These are phyloP conservation scores for Exophiala sp. DNA, from an alignment of 2,329 filamentous ascomycete genomes.

Conservation along the genomic window DNA sequence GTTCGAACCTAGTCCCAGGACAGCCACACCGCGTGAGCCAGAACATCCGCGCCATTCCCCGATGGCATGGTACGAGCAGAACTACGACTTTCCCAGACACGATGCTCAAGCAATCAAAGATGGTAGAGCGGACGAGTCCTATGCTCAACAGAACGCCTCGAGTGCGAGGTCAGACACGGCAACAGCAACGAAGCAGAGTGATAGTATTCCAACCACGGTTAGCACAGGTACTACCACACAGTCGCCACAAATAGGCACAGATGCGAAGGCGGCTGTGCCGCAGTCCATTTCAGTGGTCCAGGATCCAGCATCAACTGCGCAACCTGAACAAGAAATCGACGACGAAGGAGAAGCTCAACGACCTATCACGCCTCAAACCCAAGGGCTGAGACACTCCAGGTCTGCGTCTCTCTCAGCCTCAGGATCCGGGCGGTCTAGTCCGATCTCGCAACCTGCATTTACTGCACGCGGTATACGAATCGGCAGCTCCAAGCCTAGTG, in stretches of 20 bases:
- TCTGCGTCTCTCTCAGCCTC: not conserved
- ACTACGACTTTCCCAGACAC: not conserved
- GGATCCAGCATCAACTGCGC: no score
- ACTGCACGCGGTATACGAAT: constrained; percentile 24
- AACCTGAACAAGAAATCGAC: not conserved
- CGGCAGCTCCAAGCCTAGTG: constrained; percentile 24
- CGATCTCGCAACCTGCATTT: constrained; percentile 13
- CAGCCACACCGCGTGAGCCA: not conserved
- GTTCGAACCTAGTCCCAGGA: not conserved
- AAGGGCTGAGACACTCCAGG: no score
- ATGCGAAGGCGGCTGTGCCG: no score
- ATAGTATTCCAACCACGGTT: not conserved
- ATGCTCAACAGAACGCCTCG: not conserved
- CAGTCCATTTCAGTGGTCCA: no score
- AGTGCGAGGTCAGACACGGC: not conserved
- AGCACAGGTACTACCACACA: not conserved
- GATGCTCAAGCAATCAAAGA: not conserved
- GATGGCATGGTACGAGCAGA: not conserved
- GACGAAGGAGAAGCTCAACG: not conserved
- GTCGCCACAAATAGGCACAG: no score
- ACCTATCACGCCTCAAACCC: not conserved
- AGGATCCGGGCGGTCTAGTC: constrained; percentile 7
- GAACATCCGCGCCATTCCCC: not conserved
- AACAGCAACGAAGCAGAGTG: no score
- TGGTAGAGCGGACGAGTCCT: not conserved